Evolutionary conservation across 352 stramenopile genomes (phyloP).

Genomic region (Pythium insidiosum): DNA sequence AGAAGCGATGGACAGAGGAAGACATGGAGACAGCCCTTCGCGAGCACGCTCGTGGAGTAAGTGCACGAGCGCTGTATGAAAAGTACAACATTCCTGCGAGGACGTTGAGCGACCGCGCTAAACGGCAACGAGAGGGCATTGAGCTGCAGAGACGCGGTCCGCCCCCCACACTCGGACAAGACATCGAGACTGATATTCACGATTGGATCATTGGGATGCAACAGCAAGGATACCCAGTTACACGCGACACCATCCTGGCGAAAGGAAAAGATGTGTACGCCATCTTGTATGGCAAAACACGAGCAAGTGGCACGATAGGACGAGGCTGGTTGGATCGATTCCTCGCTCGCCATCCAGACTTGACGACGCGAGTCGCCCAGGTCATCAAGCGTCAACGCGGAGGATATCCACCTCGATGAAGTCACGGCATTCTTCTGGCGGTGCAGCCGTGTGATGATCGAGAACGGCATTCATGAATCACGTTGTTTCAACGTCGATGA

Average conservation of each 20-base stretch:
- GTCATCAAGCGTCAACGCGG: no score
- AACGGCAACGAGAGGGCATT: background rate
- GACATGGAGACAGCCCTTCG: background rate
- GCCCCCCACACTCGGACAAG: background rate
- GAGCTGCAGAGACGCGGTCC: background rate
- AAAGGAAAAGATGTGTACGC: slow-evolving; percentile 6
- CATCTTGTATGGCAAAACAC: background rate
- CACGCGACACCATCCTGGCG: background rate
- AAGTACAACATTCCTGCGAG: slow-evolving; percentile 1
- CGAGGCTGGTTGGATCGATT: background rate
- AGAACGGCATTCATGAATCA: background rate
- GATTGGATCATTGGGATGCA: slow-evolving; percentile 1
- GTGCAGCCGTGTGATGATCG: slow-evolving; percentile 4
- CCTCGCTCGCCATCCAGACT: background rate
- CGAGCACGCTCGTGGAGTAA: background rate
- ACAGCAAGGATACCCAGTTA: background rate
- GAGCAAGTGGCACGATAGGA: background rate
- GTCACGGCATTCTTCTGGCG: no score
- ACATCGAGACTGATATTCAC: background rate
- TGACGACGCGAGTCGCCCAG: no score
- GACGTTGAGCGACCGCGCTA: background rate
- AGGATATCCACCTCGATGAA: no score
- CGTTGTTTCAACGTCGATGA: slow-evolving; percentile 9
- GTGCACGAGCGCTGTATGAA: background rate
- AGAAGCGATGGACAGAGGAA: slow-evolving; percentile 3